A percentile compares a stretch with the other conserved stretches of the same genome.
Conservation (phyloP, 2,329 filamentous ascomycete species). For the Alternaria sp. region DNA sequence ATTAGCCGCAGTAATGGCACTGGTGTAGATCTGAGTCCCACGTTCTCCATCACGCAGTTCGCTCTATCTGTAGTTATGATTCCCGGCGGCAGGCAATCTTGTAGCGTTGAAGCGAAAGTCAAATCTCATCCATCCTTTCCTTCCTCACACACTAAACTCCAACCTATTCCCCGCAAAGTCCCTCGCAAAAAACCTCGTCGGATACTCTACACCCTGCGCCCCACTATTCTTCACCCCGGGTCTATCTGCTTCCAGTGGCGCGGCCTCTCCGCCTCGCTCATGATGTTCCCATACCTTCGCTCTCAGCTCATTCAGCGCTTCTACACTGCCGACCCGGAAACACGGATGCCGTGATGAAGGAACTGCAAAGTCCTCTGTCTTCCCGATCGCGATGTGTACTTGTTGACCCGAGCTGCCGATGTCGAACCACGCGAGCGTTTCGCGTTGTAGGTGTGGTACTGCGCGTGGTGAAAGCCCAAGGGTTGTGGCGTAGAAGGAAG, state of each 20-base stretch:
- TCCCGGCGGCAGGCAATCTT: background rate
- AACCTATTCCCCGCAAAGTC: conserved; percentile 51
- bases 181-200: conserved; percentile 65
- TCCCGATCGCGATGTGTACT: conserved; percentile 51
- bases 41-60: too few relatives aligned
- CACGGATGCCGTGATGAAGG: background rate
- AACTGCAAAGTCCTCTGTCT: background rate
- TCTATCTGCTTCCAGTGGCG: conserved; percentile 61
- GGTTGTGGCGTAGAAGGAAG: background rate
- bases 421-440: conserved; percentile 63
- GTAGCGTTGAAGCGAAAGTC: background rate
- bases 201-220: conserved; percentile 64
- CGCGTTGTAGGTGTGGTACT: conserved; percentile 61
- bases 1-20: background rate
- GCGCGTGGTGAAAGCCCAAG: conserved; percentile 60
- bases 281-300: conserved; percentile 51
- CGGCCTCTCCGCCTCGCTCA: conserved; percentile 55
- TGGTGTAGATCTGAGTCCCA: too few relatives aligned
- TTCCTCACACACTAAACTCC: conserved; percentile 42
- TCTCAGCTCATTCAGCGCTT: background rate
- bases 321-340: background rate
- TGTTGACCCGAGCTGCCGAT: conserved; percentile 56
- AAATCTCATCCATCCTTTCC: too few relatives aligned
- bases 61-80: too few relatives aligned
- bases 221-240: conserved; percentile 56